Evolutionary conservation across 176 grass and related monocot genomes (phyloP).

Genomic region (Cenchrus fungigraminus): DNA sequence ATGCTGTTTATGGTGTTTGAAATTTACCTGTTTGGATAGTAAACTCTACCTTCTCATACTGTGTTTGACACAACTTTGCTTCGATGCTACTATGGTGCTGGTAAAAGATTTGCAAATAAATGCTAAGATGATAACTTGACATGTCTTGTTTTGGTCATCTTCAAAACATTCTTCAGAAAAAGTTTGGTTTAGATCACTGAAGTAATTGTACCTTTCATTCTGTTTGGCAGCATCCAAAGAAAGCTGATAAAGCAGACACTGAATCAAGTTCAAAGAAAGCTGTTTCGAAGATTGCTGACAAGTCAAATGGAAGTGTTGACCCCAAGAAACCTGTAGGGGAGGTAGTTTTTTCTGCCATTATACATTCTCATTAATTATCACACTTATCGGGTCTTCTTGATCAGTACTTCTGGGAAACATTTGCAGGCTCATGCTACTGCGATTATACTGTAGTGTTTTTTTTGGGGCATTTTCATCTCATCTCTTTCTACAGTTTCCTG

Average conservation of each 20-base stretch:
- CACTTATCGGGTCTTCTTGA: background rate
- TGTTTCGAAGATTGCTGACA: constrained; percentile 54
- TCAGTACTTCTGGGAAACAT: background rate
- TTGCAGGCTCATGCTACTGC: constrained; percentile 28
- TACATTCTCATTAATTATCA: constrained; percentile 3
- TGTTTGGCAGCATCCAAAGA: constrained; percentile 53
- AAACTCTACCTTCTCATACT: background rate
- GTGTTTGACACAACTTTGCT: background rate
- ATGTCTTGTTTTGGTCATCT: background rate
- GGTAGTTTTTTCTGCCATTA: constrained; percentile 43
- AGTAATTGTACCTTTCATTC: constrained; percentile 18
- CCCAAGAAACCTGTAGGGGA: constrained; percentile 54
- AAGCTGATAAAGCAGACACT: constrained; percentile 64
- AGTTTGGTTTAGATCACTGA: background rate
- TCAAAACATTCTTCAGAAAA: background rate
- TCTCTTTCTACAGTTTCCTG: constrained; percentile 15
- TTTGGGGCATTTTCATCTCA: constrained; percentile 13
- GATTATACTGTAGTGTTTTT: background rate
- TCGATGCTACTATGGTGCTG: background rate
- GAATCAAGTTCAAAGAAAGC: constrained; percentile 66
- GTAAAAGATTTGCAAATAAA: constrained; percentile 2
- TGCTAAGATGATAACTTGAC: background rate
- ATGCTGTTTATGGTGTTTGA: constrained; percentile 22
- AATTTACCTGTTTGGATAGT: background rate
- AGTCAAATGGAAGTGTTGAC: constrained; percentile 45